Evolutionary conservation across 148 eudicot genomes (phyloP), one percentile per base, ranked within the genome.

Genomic region (Rhododendron ferrugineum): DNA sequence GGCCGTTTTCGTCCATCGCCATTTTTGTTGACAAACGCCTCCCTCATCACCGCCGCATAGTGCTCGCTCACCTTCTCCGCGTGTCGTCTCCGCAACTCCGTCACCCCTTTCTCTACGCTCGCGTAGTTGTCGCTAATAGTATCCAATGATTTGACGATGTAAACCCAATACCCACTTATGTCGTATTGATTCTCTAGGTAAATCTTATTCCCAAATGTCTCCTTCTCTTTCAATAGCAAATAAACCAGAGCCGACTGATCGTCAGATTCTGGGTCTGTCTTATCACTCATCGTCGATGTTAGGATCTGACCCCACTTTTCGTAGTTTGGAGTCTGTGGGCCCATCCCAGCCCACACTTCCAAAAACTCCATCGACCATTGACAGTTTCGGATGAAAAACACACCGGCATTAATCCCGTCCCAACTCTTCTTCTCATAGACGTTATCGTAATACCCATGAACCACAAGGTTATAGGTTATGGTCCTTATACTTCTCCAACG

Each of bases 331-430:
- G 90, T 89, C 22, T 86, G 82, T 11, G 98, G 98, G 60, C 96
- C 98, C 92, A 95, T 93, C 0, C 28, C 42, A 60, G 87, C 91
- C 98, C 98, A 95, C 1, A 50, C 85, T 8, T 91, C 93, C 83
- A 93, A 30, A 20, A 94, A 84, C 37, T 92, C 94, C 91, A 95
- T 88, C 3, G 98, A 90, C 98, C 98, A 95, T 49, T 95, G 96
- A 28, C 94, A 92, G 75, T 95, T 95, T 11, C 98, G 88, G 2
- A 95, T 93, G 9, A 92, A 80, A 32, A 95, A 92, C 30, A 95
- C 98, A 2, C 98, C 98, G 15, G 98, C 96, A 58, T 95, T 95
- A 20, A 93, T 83, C 54, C 93, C 92, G 5, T 85, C 83, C 98
- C 98, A 95, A 77, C 95, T 93, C 79, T 36, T 85, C 34, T 87